These are phyloP conservation scores for Discostella stelligeroides DNA, from an alignment of 108 stramenopile genomes.

Conservation along the genomic window DNA sequence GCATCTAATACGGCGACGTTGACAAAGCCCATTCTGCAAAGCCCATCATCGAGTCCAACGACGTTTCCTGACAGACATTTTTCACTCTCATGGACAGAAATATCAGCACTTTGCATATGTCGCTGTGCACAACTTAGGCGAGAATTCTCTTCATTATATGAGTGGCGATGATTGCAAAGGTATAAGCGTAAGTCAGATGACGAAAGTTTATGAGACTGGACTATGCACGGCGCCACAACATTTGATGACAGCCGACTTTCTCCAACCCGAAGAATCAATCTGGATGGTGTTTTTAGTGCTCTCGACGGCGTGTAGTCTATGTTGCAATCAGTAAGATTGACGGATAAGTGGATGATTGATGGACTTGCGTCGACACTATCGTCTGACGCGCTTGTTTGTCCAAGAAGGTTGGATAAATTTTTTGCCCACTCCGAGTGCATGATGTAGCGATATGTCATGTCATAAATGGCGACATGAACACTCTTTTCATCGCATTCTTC, in stretches of 20 bases:
- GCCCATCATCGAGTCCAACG: slow-evolving; percentile 46
- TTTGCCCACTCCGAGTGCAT: slow-evolving; percentile 59
- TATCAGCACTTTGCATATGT: slow-evolving; percentile 27
- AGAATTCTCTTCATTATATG: slow-evolving; percentile 65
- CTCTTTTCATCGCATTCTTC: slow-evolving; percentile 29
- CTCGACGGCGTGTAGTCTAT: slow-evolving; percentile 68
- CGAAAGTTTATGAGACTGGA: slow-evolving; percentile 66
- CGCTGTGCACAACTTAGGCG: slow-evolving; percentile 47
- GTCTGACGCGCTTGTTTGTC: neutral
- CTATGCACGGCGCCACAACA: slow-evolving; percentile 54
- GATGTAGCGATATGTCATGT: slow-evolving; percentile 70
- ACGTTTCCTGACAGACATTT: slow-evolving; percentile 12
- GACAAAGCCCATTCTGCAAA: slow-evolving; percentile 63
- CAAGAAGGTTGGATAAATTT: slow-evolving; percentile 28
- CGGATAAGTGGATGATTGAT: slow-evolving; percentile 50
- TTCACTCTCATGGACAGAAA: slow-evolving; percentile 2
- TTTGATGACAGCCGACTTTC: slow-evolving; percentile 76
- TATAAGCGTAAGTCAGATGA: slow-evolving; percentile 61
- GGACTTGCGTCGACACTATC: neutral
- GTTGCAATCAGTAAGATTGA: slow-evolving; percentile 73
- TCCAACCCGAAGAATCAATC: slow-evolving; percentile 65
- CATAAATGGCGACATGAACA: slow-evolving; percentile 67
- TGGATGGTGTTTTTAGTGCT: slow-evolving; percentile 53
- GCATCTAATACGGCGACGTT: slow-evolving; percentile 66
- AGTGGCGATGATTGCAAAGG: slow-evolving; percentile 53